Evolutionary conservation across 768 basidiomycete species (phyloP), one percentile per base, ranked within the genome.

Genomic region (Tylopilus sp.): DNA sequence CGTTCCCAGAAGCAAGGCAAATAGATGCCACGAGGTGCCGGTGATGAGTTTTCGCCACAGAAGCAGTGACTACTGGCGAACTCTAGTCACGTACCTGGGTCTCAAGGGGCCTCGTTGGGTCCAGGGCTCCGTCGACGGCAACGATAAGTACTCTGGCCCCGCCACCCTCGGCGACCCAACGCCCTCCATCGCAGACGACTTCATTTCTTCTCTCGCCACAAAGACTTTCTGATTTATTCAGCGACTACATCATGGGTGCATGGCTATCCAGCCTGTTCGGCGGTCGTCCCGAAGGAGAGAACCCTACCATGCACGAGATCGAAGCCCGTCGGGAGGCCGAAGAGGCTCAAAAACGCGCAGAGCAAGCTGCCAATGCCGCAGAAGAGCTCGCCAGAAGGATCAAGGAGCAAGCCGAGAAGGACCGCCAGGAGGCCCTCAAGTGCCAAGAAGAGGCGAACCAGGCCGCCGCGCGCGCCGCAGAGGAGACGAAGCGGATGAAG

Each of bases 261-360:
- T 22, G 17, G 6, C 3, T 63, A 9, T 59, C 61, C 2, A 25
- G 17, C 3, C 21, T 37, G 16, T 49, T 60, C 11, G 58, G 59
- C 9, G 3, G 47, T 6, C 29, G 48, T 3, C 62, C 62, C 10
- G 47, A 51, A 6, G 4, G 3, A 0, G 21, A 24, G 19, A 64
- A 59, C 44, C 59, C 60, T 3, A 62, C 57, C 21, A 0, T 59
- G 14, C 42, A 34, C 16, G 51, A 53, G 0, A 65, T 63, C 17
- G 14, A 54, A 21, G 60, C 53, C 5, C 57, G 55, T 14, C 54
- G 44, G 16, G 49, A 54, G 5, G 64, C 67, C 2, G 56, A 55
- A 34, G 53, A 46, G 24, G 28, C 38, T 4, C 38, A 24, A 40
- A 40, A 40, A 13, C 36, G n/a, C 5, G 36, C 36, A 7, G 36